A percentile compares a stretch with the other conserved stretches of the same genome.
Conservation (phyloP, 257 asterid species). For the Avicennia marina region DNA sequence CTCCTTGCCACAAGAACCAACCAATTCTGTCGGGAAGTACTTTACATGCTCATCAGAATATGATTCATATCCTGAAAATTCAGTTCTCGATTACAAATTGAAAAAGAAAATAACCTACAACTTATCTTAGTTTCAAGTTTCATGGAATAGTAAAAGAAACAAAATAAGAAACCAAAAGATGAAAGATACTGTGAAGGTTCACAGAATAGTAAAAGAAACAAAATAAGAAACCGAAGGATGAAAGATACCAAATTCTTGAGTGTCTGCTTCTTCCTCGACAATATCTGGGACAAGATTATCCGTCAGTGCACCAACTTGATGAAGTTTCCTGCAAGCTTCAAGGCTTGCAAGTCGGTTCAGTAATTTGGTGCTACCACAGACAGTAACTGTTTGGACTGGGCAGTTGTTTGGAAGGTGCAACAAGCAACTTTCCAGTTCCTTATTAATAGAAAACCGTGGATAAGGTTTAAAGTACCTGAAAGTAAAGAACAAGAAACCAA, state of each 20-base stretch:
- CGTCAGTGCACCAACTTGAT: slow-evolving; percentile 54
- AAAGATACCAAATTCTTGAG: slow-evolving; percentile 37
- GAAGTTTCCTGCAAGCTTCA: slow-evolving; percentile 84
- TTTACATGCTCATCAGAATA: slow-evolving; percentile 32
- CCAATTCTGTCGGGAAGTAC: slow-evolving; percentile 62
- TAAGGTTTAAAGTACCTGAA: slow-evolving; percentile 69
- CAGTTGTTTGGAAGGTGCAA: slow-evolving; percentile 65
- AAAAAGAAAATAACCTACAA: slow-evolving; percentile 1
- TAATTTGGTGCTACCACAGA: slow-evolving; percentile 33
- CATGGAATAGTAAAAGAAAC: neutral
- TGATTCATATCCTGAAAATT: slow-evolving; percentile 36
- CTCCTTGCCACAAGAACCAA: slow-evolving; percentile 23
- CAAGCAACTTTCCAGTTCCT: slow-evolving; percentile 42
- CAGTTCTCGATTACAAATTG: neutral
- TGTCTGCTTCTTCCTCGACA: slow-evolving; percentile 50
- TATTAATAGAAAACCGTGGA: slow-evolving; percentile 50
- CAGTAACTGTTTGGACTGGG: slow-evolving; percentile 42
- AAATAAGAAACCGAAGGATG: neutral
- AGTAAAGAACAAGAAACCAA: slow-evolving; percentile 5
- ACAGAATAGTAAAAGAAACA: slow-evolving; percentile 1
- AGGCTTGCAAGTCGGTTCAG: slow-evolving; percentile 73
- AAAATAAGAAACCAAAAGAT: neutral
- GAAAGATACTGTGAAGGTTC: slow-evolving; percentile 24
- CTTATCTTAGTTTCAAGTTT: neutral
- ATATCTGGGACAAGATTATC: slow-evolving; percentile 74